Evolutionary conservation across 129 eudicot genomes (phyloP).

Genomic region (Pittosporum tobira): DNA sequence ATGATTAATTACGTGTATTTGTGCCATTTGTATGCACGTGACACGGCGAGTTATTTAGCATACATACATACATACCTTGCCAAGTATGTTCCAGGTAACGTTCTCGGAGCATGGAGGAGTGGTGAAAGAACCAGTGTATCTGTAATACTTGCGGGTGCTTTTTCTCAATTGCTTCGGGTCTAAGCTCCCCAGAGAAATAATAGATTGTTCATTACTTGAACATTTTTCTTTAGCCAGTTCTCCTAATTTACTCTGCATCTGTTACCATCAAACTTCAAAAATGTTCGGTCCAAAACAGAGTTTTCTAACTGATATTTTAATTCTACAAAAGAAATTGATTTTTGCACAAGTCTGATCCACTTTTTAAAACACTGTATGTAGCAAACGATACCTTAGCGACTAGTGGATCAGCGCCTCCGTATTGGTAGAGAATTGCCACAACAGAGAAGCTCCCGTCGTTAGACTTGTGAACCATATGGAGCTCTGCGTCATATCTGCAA

Average conservation of each 20-base stretch:
- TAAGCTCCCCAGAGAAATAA: constrained; percentile 34
- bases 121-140: constrained; percentile 73
- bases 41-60: too few species aligned
- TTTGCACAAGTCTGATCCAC: too few species aligned
- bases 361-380: too few species aligned
- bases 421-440: constrained; percentile 46
- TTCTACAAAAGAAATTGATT: too few species aligned
- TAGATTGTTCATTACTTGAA: constrained; percentile 23
- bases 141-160: constrained; percentile 54
- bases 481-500: constrained; percentile 72
- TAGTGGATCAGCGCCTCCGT: constrained; percentile 69
- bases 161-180: constrained; percentile 42
- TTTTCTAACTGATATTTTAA: too few species aligned
- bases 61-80: too few species aligned
- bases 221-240: constrained; percentile 30
- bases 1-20: too few species aligned
- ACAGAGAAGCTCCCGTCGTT: constrained; percentile 58
- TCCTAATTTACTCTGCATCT: constrained; percentile 46
- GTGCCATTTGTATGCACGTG: too few species aligned
- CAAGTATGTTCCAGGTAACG: constrained; percentile 70
- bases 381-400: constrained; percentile 33
- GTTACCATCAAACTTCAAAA: neutral
- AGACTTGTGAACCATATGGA: constrained; percentile 73
- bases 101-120: constrained; percentile 80
- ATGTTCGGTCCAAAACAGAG: too few species aligned